Base-by-base conservation (phyloP, 106 monocot genomes). In the Allium fistulosum region DNA sequence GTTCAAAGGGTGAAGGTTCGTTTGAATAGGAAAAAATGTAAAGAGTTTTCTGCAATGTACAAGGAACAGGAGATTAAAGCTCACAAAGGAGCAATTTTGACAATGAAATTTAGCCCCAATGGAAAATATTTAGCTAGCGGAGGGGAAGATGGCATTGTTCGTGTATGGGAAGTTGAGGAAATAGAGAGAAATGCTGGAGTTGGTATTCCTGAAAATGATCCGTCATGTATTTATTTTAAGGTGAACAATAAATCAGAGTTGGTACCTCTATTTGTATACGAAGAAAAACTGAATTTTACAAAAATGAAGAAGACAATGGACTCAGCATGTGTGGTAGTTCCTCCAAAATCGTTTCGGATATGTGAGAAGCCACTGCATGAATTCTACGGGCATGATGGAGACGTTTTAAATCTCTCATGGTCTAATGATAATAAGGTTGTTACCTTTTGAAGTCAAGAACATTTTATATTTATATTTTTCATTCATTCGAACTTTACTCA, bases 371-470 rank as follows among this genome's bases (percentile, higher is more conserved):
- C 90, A 11, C 5, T 90, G 51, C 83, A 83, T 66, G 85, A 88
- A 69, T 96, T 96, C 65, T 51, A 18, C 59, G 91, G 88, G 11
- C 95, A 96, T 73, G 60, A 59, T 65, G 88, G 85, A 14, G 84
- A 96, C 62, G 80, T 96, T 10, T 71, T 91, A 57, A 86, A 96
- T 71, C 79, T 96, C 57, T 81, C 88, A 18, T 96, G 95, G 95
- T 91, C 91, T 49, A 82, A 67, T 4, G 37, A 37, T 37, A 59
- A 84, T 72, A 80, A 81, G 80, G 90, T 95, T 59, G 70, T 74
- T 46, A 57, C 4, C 12, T 69, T 53, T 57, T 58, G 26, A 48
- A 56, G 13, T 64, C 48, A 9, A 46, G 61, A 14, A 17, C 26
- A 46, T 53, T 22, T 68, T 69, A 6, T 15, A 17, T 62, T 52